A percentile compares a stretch with the other conserved stretches of the same genome.
Evolutionary conservation across 352 stramenopile species (phyloP).

Genomic region (Phytophthora europaea): DNA sequence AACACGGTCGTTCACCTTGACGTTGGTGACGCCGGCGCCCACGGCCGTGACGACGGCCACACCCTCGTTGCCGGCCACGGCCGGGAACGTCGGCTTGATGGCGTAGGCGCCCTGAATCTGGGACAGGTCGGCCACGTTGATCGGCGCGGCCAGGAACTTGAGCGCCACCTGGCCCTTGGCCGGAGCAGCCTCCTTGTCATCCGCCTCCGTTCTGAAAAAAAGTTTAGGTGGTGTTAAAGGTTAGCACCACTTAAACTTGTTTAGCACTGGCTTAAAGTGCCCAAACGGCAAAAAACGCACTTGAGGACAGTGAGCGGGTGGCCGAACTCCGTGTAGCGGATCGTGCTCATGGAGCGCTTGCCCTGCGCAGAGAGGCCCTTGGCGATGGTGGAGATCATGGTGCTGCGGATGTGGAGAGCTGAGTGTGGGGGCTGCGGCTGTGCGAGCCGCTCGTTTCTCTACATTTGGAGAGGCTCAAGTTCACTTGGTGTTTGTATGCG

Average conservation of each 20-base stretch:
- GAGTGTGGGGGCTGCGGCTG: constrained; percentile 8
- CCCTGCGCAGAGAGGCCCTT: constrained; percentile 60
- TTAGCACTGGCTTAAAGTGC: not conserved
- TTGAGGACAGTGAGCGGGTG: constrained; percentile 74
- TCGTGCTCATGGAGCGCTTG: constrained; percentile 76
- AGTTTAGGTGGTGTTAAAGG: not conserved
- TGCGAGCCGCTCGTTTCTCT: constrained; percentile 21
- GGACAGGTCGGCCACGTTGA: constrained; percentile 91
- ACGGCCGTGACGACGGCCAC: constrained; percentile 89
- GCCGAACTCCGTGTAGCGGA: constrained; percentile 81
- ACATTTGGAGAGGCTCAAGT: not conserved
- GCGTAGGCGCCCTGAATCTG: constrained; percentile 91
- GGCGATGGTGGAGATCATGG: constrained; percentile 71
- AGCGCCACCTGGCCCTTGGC: constrained; percentile 78
- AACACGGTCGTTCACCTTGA: constrained; percentile 91
- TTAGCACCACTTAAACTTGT: not conserved
- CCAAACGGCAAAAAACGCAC: constrained; percentile 32
- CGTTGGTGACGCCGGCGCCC: constrained; percentile 77
- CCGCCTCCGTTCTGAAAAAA: constrained; percentile 60
- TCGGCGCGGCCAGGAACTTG: constrained; percentile 91
- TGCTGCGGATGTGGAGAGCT: constrained; percentile 2
- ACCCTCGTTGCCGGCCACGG: constrained; percentile 87
- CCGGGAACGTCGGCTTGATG: constrained; percentile 80
- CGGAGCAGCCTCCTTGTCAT: constrained; percentile 67
- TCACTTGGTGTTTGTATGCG: constrained; percentile 18